phyloP scores from a whole-genome alignment of 352 stramenopile genomes.

The Phytophthora multivora region DNA sequence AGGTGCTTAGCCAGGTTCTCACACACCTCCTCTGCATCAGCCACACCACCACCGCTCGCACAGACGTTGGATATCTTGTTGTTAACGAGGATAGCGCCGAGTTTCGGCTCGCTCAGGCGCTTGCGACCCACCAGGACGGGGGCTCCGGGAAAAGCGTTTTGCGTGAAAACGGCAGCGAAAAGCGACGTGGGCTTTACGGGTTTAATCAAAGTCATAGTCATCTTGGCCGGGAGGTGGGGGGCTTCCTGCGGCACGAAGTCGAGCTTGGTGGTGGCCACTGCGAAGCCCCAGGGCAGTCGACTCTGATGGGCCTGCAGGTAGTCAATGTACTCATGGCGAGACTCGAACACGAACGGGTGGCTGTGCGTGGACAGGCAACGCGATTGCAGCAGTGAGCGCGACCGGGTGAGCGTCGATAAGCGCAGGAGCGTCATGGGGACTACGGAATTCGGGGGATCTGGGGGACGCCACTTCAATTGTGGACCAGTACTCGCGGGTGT shows the following conservation, averaged over 20 bases:
- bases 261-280: conserved; percentile 80
- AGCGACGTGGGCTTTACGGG: conserved; percentile 79
- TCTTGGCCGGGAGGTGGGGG: conserved; percentile 74
- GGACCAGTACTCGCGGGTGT: not conserved
- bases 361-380: conserved; percentile 50
- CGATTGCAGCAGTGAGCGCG: conserved; percentile 17
- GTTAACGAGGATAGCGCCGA: conserved; percentile 97
- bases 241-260: conserved; percentile 86
- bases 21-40: conserved; percentile 94
- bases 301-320: conserved; percentile 78
- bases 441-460: not conserved
- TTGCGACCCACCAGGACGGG: conserved; percentile 91
- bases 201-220: conserved; percentile 91
- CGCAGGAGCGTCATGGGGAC: conserved; percentile 34
- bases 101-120: conserved; percentile 85
- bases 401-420: conserved; percentile 28
- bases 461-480: conserved; percentile 14
- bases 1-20: conserved; percentile 90
- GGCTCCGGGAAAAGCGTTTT: conserved; percentile 91
- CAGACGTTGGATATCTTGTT: conserved; percentile 99
- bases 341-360: conserved; percentile 81
- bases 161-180: conserved; percentile 92
- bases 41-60: conserved; percentile 90
- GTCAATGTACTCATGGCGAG: conserved; percentile 80
- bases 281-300: conserved; percentile 87